Conservation (phyloP, 768 basidiomycete species). For the Tulasnella sp. region DNA sequence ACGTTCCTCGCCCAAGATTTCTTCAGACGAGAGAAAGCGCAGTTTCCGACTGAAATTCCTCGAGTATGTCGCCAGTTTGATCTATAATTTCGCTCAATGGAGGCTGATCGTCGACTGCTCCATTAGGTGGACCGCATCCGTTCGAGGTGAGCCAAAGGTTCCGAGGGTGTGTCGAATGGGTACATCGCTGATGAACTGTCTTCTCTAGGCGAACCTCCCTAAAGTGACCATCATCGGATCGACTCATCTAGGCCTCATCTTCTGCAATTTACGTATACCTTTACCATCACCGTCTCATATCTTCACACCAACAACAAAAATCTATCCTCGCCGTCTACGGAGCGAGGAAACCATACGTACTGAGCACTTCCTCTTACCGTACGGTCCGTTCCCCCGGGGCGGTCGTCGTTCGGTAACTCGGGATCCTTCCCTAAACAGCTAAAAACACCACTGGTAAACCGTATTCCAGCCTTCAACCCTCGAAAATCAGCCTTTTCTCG, state of each 20-base stretch:
- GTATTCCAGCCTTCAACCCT: slow-evolving; percentile 20
- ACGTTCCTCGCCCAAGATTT: slow-evolving; percentile 41
- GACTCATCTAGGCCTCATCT: slow-evolving; percentile 15
- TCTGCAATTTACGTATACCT: slow-evolving; percentile 10
- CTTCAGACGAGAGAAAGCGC: slow-evolving; percentile 64
- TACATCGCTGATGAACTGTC: slow-evolving; percentile 9
- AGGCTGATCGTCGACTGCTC: slow-evolving; percentile 13
- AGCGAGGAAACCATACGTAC: slow-evolving; percentile 62
- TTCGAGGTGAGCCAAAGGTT: slow-evolving; percentile 47
- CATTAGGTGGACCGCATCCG: slow-evolving; percentile 52
- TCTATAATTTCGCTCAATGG: slow-evolving; percentile 14
- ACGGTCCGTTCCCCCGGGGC: slow-evolving; percentile 59
- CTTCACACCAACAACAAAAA: slow-evolving; percentile 34
- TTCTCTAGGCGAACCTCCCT: slow-evolving; percentile 66
- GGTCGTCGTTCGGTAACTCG: slow-evolving; percentile 63
- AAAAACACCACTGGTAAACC: slow-evolving; percentile 24
- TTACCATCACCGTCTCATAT: slow-evolving; percentile 14
- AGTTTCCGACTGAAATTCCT: slow-evolving; percentile 78
- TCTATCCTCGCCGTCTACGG: slow-evolving; percentile 55
- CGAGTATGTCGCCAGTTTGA: slow-evolving; percentile 38
- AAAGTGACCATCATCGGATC: slow-evolving; percentile 31
- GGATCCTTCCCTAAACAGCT: slow-evolving; percentile 28
- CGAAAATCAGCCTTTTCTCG: slow-evolving; percentile 22
- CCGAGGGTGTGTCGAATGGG: slow-evolving; percentile 2
- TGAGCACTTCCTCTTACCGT: slow-evolving; percentile 41